A percentile compares a stretch with the other conserved stretches of the same genome.
Evolutionary conservation across 2,329 filamentous ascomycete genomes (phyloP).

Genomic region (Epichloe hybrida): DNA sequence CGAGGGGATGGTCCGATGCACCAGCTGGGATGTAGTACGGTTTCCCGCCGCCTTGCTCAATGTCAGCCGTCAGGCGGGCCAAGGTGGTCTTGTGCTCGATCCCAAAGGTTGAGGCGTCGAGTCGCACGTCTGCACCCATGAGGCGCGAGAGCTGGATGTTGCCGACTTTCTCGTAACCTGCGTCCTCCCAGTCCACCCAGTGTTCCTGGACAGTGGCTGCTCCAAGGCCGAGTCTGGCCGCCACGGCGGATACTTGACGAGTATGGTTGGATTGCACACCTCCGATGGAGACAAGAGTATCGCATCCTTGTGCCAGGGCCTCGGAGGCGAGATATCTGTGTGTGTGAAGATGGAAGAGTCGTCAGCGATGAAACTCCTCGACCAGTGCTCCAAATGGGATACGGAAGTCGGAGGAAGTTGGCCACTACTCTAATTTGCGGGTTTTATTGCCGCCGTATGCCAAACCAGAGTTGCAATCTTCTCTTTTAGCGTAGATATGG

Average conservation of each 20-base stretch:
- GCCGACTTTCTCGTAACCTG: constrained; percentile 49
- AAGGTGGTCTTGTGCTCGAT: constrained; percentile 56
- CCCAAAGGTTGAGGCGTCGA: constrained; percentile 48
- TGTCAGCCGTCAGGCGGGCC: constrained; percentile 37
- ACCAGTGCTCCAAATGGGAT: not conserved
- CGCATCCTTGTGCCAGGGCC: constrained; percentile 40
- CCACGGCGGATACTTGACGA: constrained; percentile 50
- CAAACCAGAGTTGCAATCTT: constrained; percentile 56
- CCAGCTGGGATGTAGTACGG: constrained; percentile 63
- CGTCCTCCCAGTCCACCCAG: constrained; percentile 51
- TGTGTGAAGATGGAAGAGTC: too few species aligned
- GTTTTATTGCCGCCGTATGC: constrained; percentile 59
- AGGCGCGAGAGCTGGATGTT: constrained; percentile 59
- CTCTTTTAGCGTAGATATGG: constrained; percentile 55
- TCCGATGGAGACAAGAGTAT: constrained; percentile 53
- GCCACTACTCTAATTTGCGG: constrained; percentile 46
- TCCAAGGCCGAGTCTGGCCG: constrained; percentile 42
- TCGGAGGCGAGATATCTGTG: constrained; percentile 49
- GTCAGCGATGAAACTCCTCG: not conserved
- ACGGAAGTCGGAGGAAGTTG: too few species aligned
- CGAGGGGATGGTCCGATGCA: constrained; percentile 55
- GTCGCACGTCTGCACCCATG: constrained; percentile 50
- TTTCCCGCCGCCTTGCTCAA: constrained; percentile 37
- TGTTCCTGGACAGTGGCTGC: constrained; percentile 45
- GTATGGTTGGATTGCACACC: constrained; percentile 61